Percentiles rank a stretch among this genome's conserved stretches.
These are phyloP conservation scores for Corynascus novoguineensis DNA, from an alignment of 495 filamentous ascomycete species.

Conservation along the genomic window DNA sequence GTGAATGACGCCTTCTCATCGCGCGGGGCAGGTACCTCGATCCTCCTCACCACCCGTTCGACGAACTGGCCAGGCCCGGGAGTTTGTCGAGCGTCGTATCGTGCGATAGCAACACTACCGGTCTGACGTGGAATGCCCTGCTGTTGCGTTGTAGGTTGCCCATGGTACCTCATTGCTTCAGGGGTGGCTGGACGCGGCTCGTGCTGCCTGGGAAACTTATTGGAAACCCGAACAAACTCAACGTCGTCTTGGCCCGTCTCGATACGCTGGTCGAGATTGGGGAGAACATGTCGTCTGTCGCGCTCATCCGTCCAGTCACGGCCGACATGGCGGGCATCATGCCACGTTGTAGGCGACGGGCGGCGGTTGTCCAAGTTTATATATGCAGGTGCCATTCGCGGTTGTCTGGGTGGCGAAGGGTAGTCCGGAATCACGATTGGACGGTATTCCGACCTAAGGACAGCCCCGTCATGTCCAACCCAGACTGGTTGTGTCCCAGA, in stretches of 20 bases:
- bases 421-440: constrained; percentile 27
- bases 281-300: not conserved
- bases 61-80: not conserved
- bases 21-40: constrained; percentile 7
- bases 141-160: not conserved
- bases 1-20: not conserved
- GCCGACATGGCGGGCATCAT: not conserved
- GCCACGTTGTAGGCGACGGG: not conserved
- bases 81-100: not conserved
- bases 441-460: constrained; percentile 24
- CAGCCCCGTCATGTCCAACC: constrained; percentile 18
- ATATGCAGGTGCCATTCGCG: constrained; percentile 2
- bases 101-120: not conserved
- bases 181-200: constrained; percentile 11
- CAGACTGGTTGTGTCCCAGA: constrained; percentile 19
- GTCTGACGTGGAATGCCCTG: not conserved
- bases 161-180: constrained; percentile 4
- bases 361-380: not conserved
- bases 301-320: constrained; percentile 6
- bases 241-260: constrained; percentile 15
- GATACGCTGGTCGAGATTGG: constrained; percentile 7
- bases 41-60: constrained; percentile 15
- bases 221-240: constrained; percentile 27
- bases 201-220: constrained; percentile 30
- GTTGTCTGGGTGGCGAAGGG: constrained; percentile 1